Evolutionary conservation across 352 stramenopile species (phyloP), one percentile per base, ranked within the genome.

Genomic region (Globisporangium parvum): DNA sequence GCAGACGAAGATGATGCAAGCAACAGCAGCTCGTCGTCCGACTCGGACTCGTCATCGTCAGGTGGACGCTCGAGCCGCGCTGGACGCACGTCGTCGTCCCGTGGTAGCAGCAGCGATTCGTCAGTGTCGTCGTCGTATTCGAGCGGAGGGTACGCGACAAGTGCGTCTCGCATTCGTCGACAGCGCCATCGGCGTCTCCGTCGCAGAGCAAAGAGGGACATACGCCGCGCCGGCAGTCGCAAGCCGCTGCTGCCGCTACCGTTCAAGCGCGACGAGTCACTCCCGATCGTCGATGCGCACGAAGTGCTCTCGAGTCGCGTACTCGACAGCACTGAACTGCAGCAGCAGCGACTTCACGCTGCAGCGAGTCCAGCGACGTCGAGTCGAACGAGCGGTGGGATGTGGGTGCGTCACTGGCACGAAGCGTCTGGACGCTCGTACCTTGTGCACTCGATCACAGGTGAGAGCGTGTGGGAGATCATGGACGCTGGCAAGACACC

Each of bases 381-480:
- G 55, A 48, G 64, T 63, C 37, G 59, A 57, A 15, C 28, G 58
- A 18, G 48, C 59, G 64, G 55, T 37, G 69, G 62, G 15, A 62
- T 72, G 6, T 92, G 82, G 79, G 64, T 92, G 41, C 80, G 82
- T 0, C 72, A 92, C 51, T 78, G 63, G 64, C 75, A 90, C 48
- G 68, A 81, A 0, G 59, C 55, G 12, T 87, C 71, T 5, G 59
- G 59, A 2, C 66, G 75, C 8, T 62, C 77, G 1, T 91, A 85
- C 55, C 70, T 92, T 12, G 77, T 87, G 17, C 81, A 92, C 56
- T 86, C 75, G 2, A 41, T 85, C 37, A 90, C 82, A 0, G 67
- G 71, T 4, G 80, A 90, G 56, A 74, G 73, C 0, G 69, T 92
- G 4, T 91, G 82, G 80, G 82, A 91, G 53, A 80, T 84, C n/a